Conservation (phyloP, 2,329 filamentous ascomycete genomes). For the Beauveria medogensis region DNA sequence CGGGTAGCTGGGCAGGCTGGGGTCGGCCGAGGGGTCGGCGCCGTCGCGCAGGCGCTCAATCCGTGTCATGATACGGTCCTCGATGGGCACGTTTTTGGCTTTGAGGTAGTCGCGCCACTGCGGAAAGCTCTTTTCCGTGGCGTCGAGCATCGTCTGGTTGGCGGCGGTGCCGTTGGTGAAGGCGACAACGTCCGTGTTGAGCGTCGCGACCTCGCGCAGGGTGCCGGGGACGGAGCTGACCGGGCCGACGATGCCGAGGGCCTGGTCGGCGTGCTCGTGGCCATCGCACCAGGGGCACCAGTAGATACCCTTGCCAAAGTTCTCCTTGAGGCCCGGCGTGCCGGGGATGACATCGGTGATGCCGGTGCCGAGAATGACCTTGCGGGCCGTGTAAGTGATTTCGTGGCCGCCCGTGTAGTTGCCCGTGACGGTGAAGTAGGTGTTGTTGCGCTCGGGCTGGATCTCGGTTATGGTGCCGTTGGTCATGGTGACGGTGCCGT, state of each 20-base stretch:
- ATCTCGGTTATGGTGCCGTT: constrained; percentile 46
- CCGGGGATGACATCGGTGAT: constrained; percentile 45
- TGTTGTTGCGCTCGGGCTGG: constrained; percentile 28
- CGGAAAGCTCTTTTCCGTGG: constrained; percentile 31
- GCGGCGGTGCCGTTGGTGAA: constrained; percentile 55
- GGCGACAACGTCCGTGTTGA: constrained; percentile 47
- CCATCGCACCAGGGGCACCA: constrained; percentile 62
- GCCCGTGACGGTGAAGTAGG: constrained; percentile 19
- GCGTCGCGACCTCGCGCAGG: constrained; percentile 44
- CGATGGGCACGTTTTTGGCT: constrained; percentile 42
- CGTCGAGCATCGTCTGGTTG: constrained; percentile 26
- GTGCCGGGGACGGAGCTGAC: constrained; percentile 56
- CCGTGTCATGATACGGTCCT: constrained; percentile 45
- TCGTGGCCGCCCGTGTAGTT: constrained; percentile 11
- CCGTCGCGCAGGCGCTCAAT: constrained; percentile 40
- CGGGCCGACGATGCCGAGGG: constrained; percentile 43
- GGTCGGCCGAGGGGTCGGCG: constrained; percentile 27
- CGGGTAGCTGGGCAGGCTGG: constrained; percentile 33
- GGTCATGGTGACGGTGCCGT: constrained; percentile 39
- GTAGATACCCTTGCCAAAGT: constrained; percentile 52
- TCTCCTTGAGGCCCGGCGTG: constrained; percentile 46
- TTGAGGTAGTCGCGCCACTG: constrained; percentile 42
- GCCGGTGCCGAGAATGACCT: constrained; percentile 51
- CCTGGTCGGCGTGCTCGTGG: constrained; percentile 51
- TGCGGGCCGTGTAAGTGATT: constrained; percentile 37